These are phyloP conservation scores for Pyrenophora tritici-repentis DNA, from an alignment of 2,329 filamentous ascomycete species.

Conservation along the genomic window DNA sequence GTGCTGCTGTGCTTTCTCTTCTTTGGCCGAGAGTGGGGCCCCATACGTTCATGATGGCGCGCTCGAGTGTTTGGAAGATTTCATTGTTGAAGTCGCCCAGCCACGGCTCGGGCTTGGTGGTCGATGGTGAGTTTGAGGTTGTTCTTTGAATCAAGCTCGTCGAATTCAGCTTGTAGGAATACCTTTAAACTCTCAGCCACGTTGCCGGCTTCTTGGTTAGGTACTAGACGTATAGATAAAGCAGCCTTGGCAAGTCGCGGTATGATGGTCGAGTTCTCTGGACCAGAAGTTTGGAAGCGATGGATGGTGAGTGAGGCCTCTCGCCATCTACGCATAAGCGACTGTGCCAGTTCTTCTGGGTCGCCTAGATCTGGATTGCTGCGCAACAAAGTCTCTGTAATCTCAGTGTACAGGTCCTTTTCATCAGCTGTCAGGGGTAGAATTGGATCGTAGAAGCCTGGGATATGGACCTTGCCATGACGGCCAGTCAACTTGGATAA, in stretches of 20 bases:
- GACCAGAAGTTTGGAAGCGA: slow-evolving; percentile 88
- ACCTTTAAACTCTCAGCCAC: slow-evolving; percentile 69
- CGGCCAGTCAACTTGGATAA: slow-evolving; percentile 80
- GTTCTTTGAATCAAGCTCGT: slow-evolving; percentile 77
- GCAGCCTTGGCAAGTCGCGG: slow-evolving; percentile 86
- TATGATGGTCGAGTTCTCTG: slow-evolving; percentile 85
- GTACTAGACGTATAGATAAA: slow-evolving; percentile 88
- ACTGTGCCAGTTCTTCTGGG: slow-evolving; percentile 74
- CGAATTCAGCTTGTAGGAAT: slow-evolving; percentile 75
- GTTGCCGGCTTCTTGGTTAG: slow-evolving; percentile 84
- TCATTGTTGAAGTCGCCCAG: slow-evolving; percentile 88
- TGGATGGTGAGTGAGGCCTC: slow-evolving; percentile 95
- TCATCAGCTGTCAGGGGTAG: slow-evolving; percentile 76
- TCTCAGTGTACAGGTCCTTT: slow-evolving; percentile 80
- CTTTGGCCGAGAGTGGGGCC: slow-evolving; percentile 56
- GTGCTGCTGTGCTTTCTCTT: slow-evolving; percentile 12
- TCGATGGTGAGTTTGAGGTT: slow-evolving; percentile 81
- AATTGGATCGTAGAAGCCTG: slow-evolving; percentile 86
- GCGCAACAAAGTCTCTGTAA: slow-evolving; percentile 74
- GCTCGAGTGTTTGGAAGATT: slow-evolving; percentile 86
- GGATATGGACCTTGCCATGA: slow-evolving; percentile 81
- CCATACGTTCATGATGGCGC: slow-evolving; percentile 86
- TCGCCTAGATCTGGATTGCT: slow-evolving; percentile 69
- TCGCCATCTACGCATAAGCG: slow-evolving; percentile 91
- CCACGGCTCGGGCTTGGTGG: slow-evolving; percentile 92